Evolutionary conservation across 2,329 filamentous ascomycete species (phyloP).

Genomic region (Cladosporium sp.): DNA sequence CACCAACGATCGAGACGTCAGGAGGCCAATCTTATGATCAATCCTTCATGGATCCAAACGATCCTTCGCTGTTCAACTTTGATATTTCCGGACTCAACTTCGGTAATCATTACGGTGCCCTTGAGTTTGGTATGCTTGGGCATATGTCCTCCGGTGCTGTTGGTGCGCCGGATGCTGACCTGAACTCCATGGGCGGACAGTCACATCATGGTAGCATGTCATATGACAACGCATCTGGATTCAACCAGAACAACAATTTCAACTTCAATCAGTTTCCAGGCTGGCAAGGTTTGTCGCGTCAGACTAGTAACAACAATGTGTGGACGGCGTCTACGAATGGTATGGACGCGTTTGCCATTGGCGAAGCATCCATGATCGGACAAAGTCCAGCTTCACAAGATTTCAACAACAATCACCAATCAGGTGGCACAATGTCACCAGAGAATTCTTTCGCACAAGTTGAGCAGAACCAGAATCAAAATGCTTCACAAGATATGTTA

Average conservation of each 20-base stretch:
- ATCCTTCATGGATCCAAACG: constrained; percentile 79
- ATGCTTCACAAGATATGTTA: constrained; percentile 20
- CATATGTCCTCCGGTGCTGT: constrained; percentile 89
- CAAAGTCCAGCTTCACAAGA: constrained; percentile 54
- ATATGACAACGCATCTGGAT: constrained; percentile 27
- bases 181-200: constrained; percentile 27
- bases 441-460: constrained; percentile 29
- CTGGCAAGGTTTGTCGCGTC: constrained; percentile 35
- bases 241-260: constrained; percentile 21
- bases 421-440: constrained; percentile 23
- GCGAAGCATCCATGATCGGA: constrained; percentile 54
- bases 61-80: constrained; percentile 91
- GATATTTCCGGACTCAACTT: constrained; percentile 92
- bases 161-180: constrained; percentile 31
- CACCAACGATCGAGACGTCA: constrained; percentile 26
- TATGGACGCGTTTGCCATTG: constrained; percentile 56
- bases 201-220: constrained; percentile 24
- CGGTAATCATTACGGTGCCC: constrained; percentile 89
- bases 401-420: constrained; percentile 37
- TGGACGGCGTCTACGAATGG: constrained; percentile 41
- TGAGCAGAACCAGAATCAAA: constrained; percentile 28
- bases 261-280: constrained; percentile 22
- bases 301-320: constrained; percentile 40
- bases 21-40: constrained; percentile 47
- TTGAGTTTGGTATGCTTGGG: constrained; percentile 93